Evolutionary conservation across 768 basidiomycete species (phyloP).

Genomic region (Leccinum sublutescens): DNA sequence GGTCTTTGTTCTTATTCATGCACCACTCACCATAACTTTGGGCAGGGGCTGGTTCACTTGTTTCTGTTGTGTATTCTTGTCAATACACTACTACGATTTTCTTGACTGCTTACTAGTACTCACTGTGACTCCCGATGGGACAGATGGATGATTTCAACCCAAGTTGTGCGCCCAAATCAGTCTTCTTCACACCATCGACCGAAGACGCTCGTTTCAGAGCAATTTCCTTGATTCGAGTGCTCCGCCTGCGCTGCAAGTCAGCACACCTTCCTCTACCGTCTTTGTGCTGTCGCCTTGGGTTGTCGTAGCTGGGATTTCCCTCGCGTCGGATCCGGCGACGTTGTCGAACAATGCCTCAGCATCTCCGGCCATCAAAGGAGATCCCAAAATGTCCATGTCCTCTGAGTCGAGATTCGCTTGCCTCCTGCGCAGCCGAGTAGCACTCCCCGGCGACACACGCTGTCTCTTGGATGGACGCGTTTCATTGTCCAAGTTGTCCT

Average conservation of each 20-base stretch:
- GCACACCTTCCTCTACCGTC: not conserved
- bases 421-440: not conserved
- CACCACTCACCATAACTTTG: not conserved
- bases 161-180: not conserved
- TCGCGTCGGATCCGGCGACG: not conserved
- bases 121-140: no score
- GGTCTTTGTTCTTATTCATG: not conserved
- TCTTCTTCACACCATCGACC: not conserved
- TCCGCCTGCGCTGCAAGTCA: slow-evolving; percentile 19
- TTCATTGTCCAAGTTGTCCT: slow-evolving; percentile 7
- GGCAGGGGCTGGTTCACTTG: no score
- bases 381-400: slow-evolving; percentile 27
- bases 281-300: not conserved
- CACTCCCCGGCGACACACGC: slow-evolving; percentile 2
- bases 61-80: no score
- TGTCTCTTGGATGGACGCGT: slow-evolving; percentile 23
- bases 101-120: no score
- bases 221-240: slow-evolving; percentile 22
- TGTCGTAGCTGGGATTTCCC: not conserved
- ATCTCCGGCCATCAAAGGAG: slow-evolving; percentile 17
- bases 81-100: no score
- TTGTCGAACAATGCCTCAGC: not conserved
- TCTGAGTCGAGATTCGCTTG: slow-evolving; percentile 22
- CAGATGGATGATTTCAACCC: not conserved
- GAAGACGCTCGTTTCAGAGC: slow-evolving; percentile 15